These are phyloP conservation scores for Austroboletus rostrupii DNA, from an alignment of 1,284 basidiomycete species.

Conservation along the genomic window DNA sequence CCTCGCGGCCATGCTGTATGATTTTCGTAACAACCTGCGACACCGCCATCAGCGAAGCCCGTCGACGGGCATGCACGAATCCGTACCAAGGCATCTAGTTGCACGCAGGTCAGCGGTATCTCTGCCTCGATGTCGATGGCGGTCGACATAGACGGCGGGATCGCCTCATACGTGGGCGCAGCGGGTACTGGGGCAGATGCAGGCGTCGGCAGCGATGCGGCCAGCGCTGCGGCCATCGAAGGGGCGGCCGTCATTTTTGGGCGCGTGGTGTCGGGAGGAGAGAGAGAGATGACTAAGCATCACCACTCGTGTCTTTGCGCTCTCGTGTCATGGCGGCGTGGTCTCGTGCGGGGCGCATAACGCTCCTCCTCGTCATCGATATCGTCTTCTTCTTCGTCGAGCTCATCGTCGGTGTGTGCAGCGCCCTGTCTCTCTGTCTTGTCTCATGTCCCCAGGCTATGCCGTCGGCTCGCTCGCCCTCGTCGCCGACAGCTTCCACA, in stretches of 20 bases:
- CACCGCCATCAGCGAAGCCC: not conserved
- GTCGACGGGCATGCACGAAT: not conserved
- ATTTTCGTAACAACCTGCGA: conserved; percentile 88
- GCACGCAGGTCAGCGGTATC: conserved; percentile 73
- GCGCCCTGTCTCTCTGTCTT: not conserved
- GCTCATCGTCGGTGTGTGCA: conserved; percentile 68
- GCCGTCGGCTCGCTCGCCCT: conserved; percentile 92
- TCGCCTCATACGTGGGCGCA: conserved; percentile 70
- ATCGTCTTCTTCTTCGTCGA: conserved; percentile 91
- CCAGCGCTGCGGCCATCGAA: conserved; percentile 87
- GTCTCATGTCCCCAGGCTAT: conserved; percentile 58
- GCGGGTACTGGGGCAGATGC: conserved; percentile 53
- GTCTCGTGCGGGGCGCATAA: conserved; percentile 76
- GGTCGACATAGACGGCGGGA: conserved; percentile 86
- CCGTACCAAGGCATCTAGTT: conserved; percentile 82
- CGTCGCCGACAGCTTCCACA: conserved; percentile 97
- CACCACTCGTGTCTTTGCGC: not conserved
- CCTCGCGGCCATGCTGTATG: conserved; percentile 79
- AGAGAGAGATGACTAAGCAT: conserved; percentile 23
- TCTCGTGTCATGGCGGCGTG: conserved; percentile 41
- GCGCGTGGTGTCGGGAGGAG: not conserved
- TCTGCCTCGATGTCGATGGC: conserved; percentile 88
- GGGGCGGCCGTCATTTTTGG: conserved; percentile 48
- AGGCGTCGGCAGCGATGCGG: conserved; percentile 75
- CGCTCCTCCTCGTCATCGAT: conserved; percentile 81